phyloP scores from a whole-genome alignment of 257 asterid species.

The Sherardia arvensis region DNA sequence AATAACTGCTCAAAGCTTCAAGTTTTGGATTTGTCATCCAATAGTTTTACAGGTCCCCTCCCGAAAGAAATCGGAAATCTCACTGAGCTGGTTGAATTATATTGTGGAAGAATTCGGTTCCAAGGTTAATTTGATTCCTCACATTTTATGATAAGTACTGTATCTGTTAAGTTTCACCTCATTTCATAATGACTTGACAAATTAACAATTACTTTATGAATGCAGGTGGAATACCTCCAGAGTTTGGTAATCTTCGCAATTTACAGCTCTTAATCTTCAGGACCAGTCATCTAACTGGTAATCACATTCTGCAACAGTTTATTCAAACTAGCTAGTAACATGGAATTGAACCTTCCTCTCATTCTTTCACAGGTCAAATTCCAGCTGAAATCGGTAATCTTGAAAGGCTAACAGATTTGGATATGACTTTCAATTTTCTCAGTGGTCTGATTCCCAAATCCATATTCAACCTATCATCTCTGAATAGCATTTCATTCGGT shows the following conservation, averaged over 20 bases:
- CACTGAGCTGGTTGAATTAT: neutral
- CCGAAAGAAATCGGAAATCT: slow-evolving; percentile 8
- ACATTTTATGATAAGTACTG: neutral
- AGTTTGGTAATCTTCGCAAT: neutral
- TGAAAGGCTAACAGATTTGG: neutral
- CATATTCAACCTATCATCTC: neutral
- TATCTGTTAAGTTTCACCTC: no score
- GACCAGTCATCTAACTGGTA: neutral
- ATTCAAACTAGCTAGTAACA: neutral
- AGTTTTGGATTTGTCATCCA: no score
- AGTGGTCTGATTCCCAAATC: no score
- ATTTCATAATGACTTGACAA: no score
- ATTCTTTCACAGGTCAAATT: neutral
- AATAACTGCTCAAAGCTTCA: no score
- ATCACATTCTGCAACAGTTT: neutral
- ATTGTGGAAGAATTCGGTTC: neutral
- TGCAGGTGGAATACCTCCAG: no score
- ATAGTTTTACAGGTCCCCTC: no score
- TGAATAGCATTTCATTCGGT: neutral
- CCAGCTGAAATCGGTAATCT: slow-evolving; percentile 5
- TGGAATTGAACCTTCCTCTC: neutral
- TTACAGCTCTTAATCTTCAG: neutral
- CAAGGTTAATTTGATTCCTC: neutral
- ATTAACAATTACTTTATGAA: no score
- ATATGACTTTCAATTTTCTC: neutral